These are phyloP conservation scores for Mychonastes homosphaera DNA, from an alignment of 139 green algal genomes.

Conservation along the genomic window DNA sequence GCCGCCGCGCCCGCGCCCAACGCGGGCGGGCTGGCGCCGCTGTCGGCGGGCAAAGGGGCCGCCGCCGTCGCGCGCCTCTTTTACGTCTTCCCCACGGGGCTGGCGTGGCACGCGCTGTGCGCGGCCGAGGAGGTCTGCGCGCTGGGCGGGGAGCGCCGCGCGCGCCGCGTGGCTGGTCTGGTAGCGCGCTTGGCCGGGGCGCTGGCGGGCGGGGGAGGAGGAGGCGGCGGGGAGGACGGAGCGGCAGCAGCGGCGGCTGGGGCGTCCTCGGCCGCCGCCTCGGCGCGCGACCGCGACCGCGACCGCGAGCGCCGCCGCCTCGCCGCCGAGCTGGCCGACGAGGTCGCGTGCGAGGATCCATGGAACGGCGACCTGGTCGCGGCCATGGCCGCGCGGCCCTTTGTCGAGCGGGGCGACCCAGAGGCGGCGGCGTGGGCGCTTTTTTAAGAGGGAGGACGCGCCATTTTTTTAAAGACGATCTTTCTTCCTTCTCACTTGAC, in stretches of 20 bases:
- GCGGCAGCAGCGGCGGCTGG: slow-evolving; percentile 2
- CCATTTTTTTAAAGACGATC: background rate
- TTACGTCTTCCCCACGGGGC: slow-evolving; percentile 62
- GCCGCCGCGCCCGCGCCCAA: slow-evolving; percentile 14
- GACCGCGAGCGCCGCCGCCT: slow-evolving; percentile 12
- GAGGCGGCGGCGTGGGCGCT: too few species aligned
- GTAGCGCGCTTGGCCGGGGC: background rate
- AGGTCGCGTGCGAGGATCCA: slow-evolving; percentile 54
- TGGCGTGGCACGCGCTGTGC: slow-evolving; percentile 13
- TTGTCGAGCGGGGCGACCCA: slow-evolving; percentile 9
- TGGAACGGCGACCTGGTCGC: slow-evolving; percentile 51
- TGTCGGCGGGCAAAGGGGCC: too few species aligned
- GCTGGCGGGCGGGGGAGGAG: background rate
- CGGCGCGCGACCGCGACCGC: background rate
- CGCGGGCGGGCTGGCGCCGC: background rate
- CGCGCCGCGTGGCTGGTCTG: background rate
- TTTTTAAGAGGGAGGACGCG: too few species aligned
- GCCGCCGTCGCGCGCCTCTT: slow-evolving; percentile 52
- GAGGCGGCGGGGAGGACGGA: background rate
- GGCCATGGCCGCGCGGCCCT: slow-evolving; percentile 22
- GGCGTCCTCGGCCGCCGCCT: background rate
- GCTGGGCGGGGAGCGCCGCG: slow-evolving; percentile 4
- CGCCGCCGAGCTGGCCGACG: slow-evolving; percentile 28
- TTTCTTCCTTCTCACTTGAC: slow-evolving; percentile 10
- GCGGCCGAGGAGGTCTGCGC: slow-evolving; percentile 14